Conservation (phyloP, 345 rosid species). For the Citrus inodora region DNA sequence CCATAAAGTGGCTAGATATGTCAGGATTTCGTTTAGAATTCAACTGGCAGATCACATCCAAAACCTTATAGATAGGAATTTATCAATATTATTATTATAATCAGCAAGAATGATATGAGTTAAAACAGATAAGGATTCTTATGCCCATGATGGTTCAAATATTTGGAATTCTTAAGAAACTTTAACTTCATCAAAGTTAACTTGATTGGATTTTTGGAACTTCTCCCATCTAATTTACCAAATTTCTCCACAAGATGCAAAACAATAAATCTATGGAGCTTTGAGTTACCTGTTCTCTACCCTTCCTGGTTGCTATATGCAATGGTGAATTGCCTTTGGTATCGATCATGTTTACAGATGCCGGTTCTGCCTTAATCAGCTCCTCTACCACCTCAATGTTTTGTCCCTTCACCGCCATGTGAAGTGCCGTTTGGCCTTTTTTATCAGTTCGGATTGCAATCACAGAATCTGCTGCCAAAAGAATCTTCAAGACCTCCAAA, state of each 20-base stretch:
- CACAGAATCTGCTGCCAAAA: constrained; percentile 56
- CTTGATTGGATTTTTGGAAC: not conserved
- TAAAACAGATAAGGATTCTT: not conserved
- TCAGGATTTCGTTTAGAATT: constrained; percentile 5
- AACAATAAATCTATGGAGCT: not conserved
- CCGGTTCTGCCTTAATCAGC: constrained; percentile 61
- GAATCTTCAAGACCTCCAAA: constrained; percentile 64
- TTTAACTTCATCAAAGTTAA: not conserved
- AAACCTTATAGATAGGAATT: not conserved
- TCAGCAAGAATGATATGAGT: not conserved
- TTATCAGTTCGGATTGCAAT: constrained; percentile 64
- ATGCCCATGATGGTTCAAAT: not conserved
- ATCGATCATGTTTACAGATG: constrained; percentile 61
- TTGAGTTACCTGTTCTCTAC: constrained; percentile 62
- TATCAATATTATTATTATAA: not conserved
- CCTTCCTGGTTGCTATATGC: constrained; percentile 82
- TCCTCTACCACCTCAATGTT: constrained; percentile 58
- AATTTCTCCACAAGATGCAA: not conserved
- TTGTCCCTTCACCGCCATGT: constrained; percentile 94
- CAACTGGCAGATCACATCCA: not conserved
- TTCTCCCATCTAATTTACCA: not conserved
- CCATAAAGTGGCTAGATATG: not conserved
- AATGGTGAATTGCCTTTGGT: constrained; percentile 71
- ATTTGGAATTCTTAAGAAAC: not conserved
- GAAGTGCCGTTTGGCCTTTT: constrained; percentile 94